A percentile compares a stretch with the other conserved stretches of the same genome.
These are phyloP conservation scores for Trichoderma koningii DNA, from an alignment of 2,329 filamentous ascomycete genomes.

Conservation along the genomic window DNA sequence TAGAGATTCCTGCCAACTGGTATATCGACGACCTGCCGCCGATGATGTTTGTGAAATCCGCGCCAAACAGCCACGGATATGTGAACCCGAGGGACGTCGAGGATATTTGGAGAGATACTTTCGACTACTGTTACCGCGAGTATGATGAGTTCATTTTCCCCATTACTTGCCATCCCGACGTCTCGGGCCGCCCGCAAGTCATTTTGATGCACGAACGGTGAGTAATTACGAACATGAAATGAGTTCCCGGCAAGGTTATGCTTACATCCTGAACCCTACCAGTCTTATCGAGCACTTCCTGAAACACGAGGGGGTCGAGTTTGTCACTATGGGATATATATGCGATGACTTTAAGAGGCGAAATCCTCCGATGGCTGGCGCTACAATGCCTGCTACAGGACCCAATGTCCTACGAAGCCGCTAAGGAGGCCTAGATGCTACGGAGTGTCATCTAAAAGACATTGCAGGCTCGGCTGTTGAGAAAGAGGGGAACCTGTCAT, in stretches of 20 bases:
- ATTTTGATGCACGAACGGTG: conserved; percentile 11
- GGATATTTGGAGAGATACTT: conserved; percentile 11
- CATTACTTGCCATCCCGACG: conserved; percentile 6
- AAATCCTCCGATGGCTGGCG: not conserved
- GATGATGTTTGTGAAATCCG: conserved; percentile 9
- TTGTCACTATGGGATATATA: conserved; percentile 7
- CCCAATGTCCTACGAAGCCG: not conserved
- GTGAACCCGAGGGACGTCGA: conserved; percentile 9
- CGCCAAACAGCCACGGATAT: conserved; percentile 4
- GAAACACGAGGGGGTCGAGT: conserved; percentile 6
- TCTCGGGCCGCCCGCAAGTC: conserved; percentile 9
- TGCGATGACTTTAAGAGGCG: conserved; percentile 4
- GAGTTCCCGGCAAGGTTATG: no score
- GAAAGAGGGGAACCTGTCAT: no score
- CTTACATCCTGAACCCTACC: not conserved
- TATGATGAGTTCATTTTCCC: conserved; percentile 16
- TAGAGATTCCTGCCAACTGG: conserved; percentile 12
- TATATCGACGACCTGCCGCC: conserved; percentile 9
- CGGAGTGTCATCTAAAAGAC: no score
- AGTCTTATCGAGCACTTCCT: conserved; percentile 9
- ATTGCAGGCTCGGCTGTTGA: no score
- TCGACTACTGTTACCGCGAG: conserved; percentile 10
- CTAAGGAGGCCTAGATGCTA: not conserved
- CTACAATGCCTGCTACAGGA: not conserved
- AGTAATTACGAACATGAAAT: not conserved